These are phyloP conservation scores for Tetrapisispora nanseiensis DNA, from an alignment of 805 yeast species.

Conservation along the genomic window DNA sequence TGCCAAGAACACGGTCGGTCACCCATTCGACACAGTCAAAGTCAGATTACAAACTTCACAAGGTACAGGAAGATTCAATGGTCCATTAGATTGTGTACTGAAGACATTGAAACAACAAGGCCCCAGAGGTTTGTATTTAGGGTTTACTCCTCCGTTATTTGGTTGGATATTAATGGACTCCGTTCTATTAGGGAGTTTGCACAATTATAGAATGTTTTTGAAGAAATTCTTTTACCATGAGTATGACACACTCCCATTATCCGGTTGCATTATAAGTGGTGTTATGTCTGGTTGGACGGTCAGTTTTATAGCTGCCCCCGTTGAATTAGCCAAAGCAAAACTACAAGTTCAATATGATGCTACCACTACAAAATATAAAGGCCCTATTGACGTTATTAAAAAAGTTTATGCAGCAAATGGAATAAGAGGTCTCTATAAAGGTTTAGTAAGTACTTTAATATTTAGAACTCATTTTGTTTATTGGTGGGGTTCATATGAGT, in stretches of 20 bases:
- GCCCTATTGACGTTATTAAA: conserved; percentile 68
- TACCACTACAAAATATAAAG: conserved; percentile 51
- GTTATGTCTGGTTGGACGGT: conserved; percentile 78
- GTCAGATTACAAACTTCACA: conserved; percentile 87
- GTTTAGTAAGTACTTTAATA: conserved; percentile 75
- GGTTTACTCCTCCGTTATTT: conserved; percentile 84
- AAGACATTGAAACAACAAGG: conserved; percentile 49
- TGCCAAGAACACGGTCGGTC: conserved; percentile 82
- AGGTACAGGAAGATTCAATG: conserved; percentile 68
- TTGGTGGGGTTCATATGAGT: conserved; percentile 83
- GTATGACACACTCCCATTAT: conserved; percentile 55
- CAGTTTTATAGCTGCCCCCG: conserved; percentile 91
- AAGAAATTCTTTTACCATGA: conserved; percentile 53
- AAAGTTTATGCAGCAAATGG: conserved; percentile 55
- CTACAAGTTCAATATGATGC: conserved; percentile 86
- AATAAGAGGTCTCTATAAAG: conserved; percentile 65
- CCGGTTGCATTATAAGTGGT: conserved; percentile 76
- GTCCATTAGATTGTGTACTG: conserved; percentile 35
- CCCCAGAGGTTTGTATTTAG: conserved; percentile 68
- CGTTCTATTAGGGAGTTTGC: conserved; percentile 80
- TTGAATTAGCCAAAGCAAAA: conserved; percentile 81
- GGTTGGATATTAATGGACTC: conserved; percentile 95
- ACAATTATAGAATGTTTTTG: conserved; percentile 59
- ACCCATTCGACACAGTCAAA: conserved; percentile 91
- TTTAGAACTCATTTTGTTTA: conserved; percentile 32